phyloP scores from a whole-genome alignment of 441 rosid species.

The Croton setiger region DNA sequence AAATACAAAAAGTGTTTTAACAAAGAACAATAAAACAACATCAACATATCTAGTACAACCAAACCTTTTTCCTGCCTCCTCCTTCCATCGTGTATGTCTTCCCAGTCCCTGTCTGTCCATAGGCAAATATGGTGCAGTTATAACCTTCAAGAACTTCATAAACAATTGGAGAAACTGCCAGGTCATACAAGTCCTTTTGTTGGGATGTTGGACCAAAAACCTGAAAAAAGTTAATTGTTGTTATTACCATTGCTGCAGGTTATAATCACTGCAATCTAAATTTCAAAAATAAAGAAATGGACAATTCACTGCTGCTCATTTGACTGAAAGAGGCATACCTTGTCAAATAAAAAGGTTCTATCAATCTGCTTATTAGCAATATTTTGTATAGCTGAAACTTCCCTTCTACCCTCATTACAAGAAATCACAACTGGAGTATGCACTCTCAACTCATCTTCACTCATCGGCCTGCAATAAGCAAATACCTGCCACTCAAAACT shows the following conservation, averaged over 20 bases:
- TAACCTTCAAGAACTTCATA: slow-evolving; percentile 96
- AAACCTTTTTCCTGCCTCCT: slow-evolving; percentile 89
- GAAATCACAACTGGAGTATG: slow-evolving; percentile 83
- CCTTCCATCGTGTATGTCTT: slow-evolving; percentile 99
- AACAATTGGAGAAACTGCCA: slow-evolving; percentile 89
- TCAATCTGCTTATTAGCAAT: slow-evolving; percentile 98
- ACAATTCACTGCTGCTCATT: neutral
- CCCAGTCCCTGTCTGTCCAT: slow-evolving; percentile 99
- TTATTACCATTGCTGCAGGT: slow-evolving; percentile 12
- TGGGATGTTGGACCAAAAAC: slow-evolving; percentile 93
- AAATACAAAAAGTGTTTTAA: slow-evolving; percentile 13
- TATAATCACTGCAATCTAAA: neutral
- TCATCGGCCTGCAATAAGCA: slow-evolving; percentile 62
- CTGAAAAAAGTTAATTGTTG: slow-evolving; percentile 31
- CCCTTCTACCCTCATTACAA: slow-evolving; percentile 81
- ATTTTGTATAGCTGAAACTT: slow-evolving; percentile 77
- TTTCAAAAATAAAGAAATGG: neutral
- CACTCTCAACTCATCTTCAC: slow-evolving; percentile 70
- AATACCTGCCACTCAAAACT: slow-evolving; percentile 1
- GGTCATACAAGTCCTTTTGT: slow-evolving; percentile 78
- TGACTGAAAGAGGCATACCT: slow-evolving; percentile 40
- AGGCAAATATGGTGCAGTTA: slow-evolving; percentile 98
- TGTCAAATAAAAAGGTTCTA: slow-evolving; percentile 87
- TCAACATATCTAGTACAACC: slow-evolving; percentile 4
- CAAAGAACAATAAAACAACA: slow-evolving; percentile 11